A percentile compares a stretch with the other conserved stretches of the same genome.
phyloP scores from a whole-genome alignment of 305 asterid genomes.

The Solanum hybrid region DNA sequence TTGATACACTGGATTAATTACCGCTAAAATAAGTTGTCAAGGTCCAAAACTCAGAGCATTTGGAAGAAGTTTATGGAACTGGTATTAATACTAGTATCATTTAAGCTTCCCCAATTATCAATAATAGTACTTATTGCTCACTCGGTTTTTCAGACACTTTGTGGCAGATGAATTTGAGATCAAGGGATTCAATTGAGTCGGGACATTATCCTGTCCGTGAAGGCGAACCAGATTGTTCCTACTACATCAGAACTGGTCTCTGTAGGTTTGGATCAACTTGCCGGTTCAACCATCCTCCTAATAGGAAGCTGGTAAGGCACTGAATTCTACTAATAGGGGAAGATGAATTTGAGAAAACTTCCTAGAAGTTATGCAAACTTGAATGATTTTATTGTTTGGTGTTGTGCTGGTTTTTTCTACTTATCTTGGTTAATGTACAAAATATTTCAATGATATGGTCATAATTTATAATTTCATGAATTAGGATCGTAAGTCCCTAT shows the following conservation, averaged over 20 bases:
- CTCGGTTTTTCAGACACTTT: slow-evolving; percentile 47
- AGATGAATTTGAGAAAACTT: background rate
- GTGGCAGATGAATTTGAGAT: slow-evolving; percentile 72
- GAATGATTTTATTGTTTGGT: background rate
- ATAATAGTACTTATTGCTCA: background rate
- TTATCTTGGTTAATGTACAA: background rate
- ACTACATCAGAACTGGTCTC: slow-evolving; percentile 89
- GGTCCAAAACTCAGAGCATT: background rate
- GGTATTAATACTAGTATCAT: background rate
- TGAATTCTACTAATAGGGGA: background rate
- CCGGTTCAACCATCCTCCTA: slow-evolving; percentile 91
- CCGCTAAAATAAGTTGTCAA: background rate
- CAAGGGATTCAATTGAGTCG: slow-evolving; percentile 65
- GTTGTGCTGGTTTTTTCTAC: background rate
- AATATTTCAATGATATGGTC: background rate
- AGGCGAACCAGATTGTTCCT: slow-evolving; percentile 92
- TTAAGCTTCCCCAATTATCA: background rate
- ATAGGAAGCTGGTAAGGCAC: slow-evolving; percentile 69
- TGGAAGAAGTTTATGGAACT: slow-evolving; percentile 4
- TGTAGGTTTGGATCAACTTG: slow-evolving; percentile 94
- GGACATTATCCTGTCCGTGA: slow-evolving; percentile 87
- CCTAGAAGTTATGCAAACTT: background rate
- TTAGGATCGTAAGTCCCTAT: background rate
- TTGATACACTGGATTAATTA: background rate
- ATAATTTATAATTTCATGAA: background rate